Base-by-base conservation (phyloP, 257 asterid species). In the Fraxinus excelsior region DNA sequence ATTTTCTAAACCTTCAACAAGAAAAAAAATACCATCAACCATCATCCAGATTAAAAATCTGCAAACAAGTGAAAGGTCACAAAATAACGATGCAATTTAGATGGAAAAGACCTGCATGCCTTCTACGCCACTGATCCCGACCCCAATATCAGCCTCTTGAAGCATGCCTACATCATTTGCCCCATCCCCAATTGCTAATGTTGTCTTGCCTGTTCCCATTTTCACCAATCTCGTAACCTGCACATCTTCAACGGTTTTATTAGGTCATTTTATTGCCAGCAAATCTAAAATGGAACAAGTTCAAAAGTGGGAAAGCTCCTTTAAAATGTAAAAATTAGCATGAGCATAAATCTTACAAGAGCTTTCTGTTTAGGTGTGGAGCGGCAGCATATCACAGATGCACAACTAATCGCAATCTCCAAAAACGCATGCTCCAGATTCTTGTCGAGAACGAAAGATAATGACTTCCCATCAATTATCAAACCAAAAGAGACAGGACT, bases 101-200 rank as follows among this genome's bases (percentile, higher is more conserved):
- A 74, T 28, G n/a, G 76, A 71, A 38, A 67, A 58, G 71, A 95
- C 99, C 97, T 95, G 99, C 99, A 93, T 95, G 78, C 99, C 99
- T 82, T 95, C 99, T 16, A 93, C 93, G 0, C 99, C 99, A 18
- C 98, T 93, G 67, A 95, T 95, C 74, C 99, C 99, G 69, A 95
- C 91, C 72, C 99, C 99, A 32, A 95, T 89, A 80, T 95, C 99
- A 67, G 99, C 99, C 83, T 95, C 98, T 87, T 95, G 98, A 86
- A 95, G 98, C 99, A 95, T 95, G 85, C 99, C 97, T 4, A 95
- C 99, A 84, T 95, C 99, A 82, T 95, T 95, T 84, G 98, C 99
- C 79, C 99, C 99, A 53, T 95, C 99, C 26, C 99, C 99, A 77
- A 95, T 91, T 18, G 99, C 99, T 77, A 95, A 80, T 3, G 96